Evolutionary conservation across 495 filamentous ascomycete genomes (phyloP), one percentile per base, ranked within the genome.

Genomic region (Neurospora terricola): DNA sequence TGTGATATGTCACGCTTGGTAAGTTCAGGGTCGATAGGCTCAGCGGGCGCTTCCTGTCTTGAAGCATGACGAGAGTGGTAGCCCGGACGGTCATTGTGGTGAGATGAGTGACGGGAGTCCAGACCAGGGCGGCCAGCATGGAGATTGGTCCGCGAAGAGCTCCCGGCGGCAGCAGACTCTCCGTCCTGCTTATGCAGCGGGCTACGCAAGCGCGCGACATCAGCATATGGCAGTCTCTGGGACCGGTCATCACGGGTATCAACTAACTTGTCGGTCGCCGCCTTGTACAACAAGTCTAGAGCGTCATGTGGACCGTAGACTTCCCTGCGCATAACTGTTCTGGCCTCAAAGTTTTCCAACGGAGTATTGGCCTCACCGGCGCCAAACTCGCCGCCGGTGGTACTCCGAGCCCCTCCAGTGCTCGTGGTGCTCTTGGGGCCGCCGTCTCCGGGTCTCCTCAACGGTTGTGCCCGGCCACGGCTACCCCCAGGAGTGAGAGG

Each of bases 291-390:
- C 40, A 92, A 79, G 78, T 91, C 89, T 69, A 92, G 84, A 39
- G 90, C 90, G 82, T 92, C 90, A 77, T 91, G 90, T 1, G 89
- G 89, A n/a, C 89, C 88, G 77, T 88, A 91, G 10, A 92, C 84
- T 79, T 90, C 88, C 38, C 82, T 81, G 36, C 84, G 82, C 86
- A 91, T 90, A 73, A 92, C 86, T 38, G 86, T 86, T 74, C 87
- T 84, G 9, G 89, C 89, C 74, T 90, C 87, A 38, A 87, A 81
- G 76, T 91, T 90, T 80, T 88, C 85, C 39, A 86, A 71, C 70
- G 84, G 83, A 23, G 82, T 83, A 66, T 86, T 86, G 18, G 79
- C 76, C 73, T 83, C 82, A 42, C 78, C 81, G 14, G 74, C 76
- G 39, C 76, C 82, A 80, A 74, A 83, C 80, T 81, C 84, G 77